Conservation (phyloP, 140 eudicot species). For the Artemisia princeps region DNA sequence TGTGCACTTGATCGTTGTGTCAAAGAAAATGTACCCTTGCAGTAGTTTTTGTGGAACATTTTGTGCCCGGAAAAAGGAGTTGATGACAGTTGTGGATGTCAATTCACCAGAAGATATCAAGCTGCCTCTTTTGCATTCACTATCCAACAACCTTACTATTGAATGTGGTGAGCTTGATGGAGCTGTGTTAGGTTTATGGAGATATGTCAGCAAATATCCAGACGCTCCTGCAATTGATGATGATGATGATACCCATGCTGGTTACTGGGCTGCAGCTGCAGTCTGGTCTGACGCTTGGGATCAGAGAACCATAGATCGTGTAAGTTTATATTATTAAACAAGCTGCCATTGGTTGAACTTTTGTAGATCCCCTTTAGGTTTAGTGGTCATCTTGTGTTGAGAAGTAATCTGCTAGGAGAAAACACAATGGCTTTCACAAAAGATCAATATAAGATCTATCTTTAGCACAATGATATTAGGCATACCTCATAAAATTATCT, state of each 20-base stretch:
- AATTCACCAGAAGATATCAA: slow-evolving; percentile 42
- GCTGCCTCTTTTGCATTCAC: slow-evolving; percentile 40
- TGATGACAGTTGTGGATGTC: slow-evolving; percentile 26
- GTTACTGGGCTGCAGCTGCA: slow-evolving; percentile 94
- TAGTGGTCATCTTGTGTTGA: slow-evolving; percentile 9
- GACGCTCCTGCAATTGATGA: slow-evolving; percentile 38
- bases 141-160: slow-evolving; percentile 33
- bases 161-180: slow-evolving; percentile 89
- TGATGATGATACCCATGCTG: slow-evolving; percentile 61
- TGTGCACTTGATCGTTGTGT: slow-evolving; percentile 36
- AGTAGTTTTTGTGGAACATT: slow-evolving; percentile 59
- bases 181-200: slow-evolving; percentile 84
- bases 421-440: slow-evolving; percentile 14
- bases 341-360: slow-evolving; percentile 5
- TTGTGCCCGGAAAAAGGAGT: slow-evolving; percentile 36
- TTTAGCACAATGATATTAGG: background rate
- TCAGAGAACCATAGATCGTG: slow-evolving; percentile 75
- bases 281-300: slow-evolving; percentile 95
- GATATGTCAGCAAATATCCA: slow-evolving; percentile 41
- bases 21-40: slow-evolving; percentile 88
- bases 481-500: background rate
- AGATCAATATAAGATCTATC: slow-evolving; percentile 11
- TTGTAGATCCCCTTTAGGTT: slow-evolving; percentile 8
- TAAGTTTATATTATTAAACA: slow-evolving; percentile 37
- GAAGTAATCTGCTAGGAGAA: slow-evolving; percentile 15